Evolutionary conservation across 352 stramenopile genomes (phyloP), one percentile per base, ranked within the genome.

Genomic region (Globisporangium acanthophoron): DNA sequence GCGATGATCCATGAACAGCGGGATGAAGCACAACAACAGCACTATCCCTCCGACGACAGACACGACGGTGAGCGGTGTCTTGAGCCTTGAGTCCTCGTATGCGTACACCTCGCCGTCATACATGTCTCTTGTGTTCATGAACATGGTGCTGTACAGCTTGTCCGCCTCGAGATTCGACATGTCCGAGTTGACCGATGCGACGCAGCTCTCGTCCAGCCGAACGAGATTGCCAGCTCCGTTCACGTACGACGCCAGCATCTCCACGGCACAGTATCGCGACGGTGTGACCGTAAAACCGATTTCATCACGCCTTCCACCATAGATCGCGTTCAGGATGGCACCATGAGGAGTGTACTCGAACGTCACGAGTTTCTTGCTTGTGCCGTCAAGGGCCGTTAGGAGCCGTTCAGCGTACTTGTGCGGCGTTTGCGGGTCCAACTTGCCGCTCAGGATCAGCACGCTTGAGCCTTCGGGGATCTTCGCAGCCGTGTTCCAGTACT

Each of bases 391-490:
- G 0, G 18, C 43, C 5, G 51, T 48, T 2, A 72, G 52, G 7
- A 84, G 61, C 11, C 62, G 70, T 37, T 73, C 56, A 7, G 74
- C 75, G 37, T 78, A 88, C 54, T 85, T 80, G 58, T 78, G 58
- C 6, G 70, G 71, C 3, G 73, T 83, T 59, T 81, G 67, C 4
- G 75, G 64, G 24, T 85, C 73, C n/a, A 88, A 15, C 44, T 75
- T 80, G 18, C 69, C 54, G 51, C 70, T 85, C 37, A 88, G 27
- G 24, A 88, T 37, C 5, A 88, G 40, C 16, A 85, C 75, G 41
- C 66, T 81, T 1, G 72, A 60, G 18, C 74, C 62, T 5, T 12
- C 58, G 3, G 75, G 69, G 35, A 83, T 75, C 8, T 43, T 62
- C 8, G 73, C 71, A 9, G 59, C 66, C 5, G 69, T 54, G 59